Percentiles rank a stretch among this genome's conserved stretches.
phyloP scores from a whole-genome alignment of 2,329 filamentous ascomycete species.

The Neonectria hederae region DNA sequence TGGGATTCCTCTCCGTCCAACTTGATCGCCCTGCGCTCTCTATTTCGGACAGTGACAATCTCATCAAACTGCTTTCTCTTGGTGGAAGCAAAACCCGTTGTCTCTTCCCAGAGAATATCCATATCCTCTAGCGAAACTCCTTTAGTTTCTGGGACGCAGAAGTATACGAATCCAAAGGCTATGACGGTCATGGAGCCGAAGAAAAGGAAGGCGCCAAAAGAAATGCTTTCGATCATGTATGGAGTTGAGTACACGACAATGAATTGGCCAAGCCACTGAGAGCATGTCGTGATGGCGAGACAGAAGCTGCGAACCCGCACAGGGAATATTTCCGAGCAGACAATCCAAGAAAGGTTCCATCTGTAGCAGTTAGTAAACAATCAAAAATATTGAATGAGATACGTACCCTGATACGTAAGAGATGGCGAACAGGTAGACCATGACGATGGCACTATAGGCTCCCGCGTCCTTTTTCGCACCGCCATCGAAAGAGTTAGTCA shows the following conservation, averaged over 20 bases:
- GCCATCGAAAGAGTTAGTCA: slow-evolving; percentile 26
- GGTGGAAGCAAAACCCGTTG: slow-evolving; percentile 11
- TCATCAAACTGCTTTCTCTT: slow-evolving; percentile 12
- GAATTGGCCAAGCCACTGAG: slow-evolving; percentile 47
- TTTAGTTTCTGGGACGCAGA: slow-evolving; percentile 39
- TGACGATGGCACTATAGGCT: slow-evolving; percentile 28
- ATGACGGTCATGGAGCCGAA: slow-evolving; percentile 30
- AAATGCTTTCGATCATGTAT: slow-evolving; percentile 42
- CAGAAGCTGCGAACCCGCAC: slow-evolving; percentile 42
- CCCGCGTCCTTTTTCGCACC: slow-evolving; percentile 12
- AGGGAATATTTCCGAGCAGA: slow-evolving; percentile 43
- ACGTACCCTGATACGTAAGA: slow-evolving; percentile 21
- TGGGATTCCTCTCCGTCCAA: slow-evolving; percentile 3
- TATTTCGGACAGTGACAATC: neutral
- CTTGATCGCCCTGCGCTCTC: neutral
- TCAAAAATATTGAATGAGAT: neutral
- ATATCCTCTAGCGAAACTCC: slow-evolving; percentile 41
- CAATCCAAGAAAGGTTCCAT: slow-evolving; percentile 32
- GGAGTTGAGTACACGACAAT: slow-evolving; percentile 43
- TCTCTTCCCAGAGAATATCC: slow-evolving; percentile 36
- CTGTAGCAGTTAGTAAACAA: neutral
- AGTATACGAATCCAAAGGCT: slow-evolving; percentile 24
- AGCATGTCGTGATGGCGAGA: slow-evolving; percentile 40
- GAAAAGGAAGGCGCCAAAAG: slow-evolving; percentile 27
- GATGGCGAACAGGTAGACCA: slow-evolving; percentile 26